Evolutionary conservation across 208 protist genomes (phyloP), one percentile per base, ranked within the genome.

Genomic region (Wallacemonas rigidus): DNA sequence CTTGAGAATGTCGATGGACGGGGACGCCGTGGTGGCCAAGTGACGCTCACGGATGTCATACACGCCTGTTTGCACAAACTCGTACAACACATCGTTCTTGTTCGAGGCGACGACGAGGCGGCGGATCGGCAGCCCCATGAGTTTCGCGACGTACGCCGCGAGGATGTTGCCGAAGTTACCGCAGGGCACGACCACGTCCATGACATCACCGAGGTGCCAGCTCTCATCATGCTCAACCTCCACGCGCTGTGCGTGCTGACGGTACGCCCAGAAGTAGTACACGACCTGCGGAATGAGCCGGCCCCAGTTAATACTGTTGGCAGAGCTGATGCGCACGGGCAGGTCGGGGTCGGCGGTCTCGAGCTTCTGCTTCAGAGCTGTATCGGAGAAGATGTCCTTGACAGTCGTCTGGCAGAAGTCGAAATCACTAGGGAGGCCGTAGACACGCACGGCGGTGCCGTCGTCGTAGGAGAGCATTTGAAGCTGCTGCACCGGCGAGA

Each of bases 271-370:
- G 76, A 98, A 97, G 84, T 98, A 98, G 86, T 98, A 99, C 12
- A 89, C 92, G 15, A 98, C 96, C 80, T 99, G 98, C 40, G 95
- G 95, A 61, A 99, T 89, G 47, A 99, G 93, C 45, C 98, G 87
- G 1, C 96, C 98, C 95, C 97, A 99, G 89, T 99, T 99, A 85
- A 99, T 99, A 61, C 90, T 97, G 86, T 99, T 99, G 9, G 98
- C 94, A 9, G 96, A 98, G n/a, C 89, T 95, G 6, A 99, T 81
- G 1, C 75, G 71, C 69, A 90, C 74, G 2, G 71, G 55, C 8
- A 53, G 60, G 1, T 6, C 60, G 6, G 79, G 67, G n/a, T 78
- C 60, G 48, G 64, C 69, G 35, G 57, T 76, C 48, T 71, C 79
- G 36, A 98, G 80, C 63, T 81, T 68, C 53, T 83, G 67, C 43